Evolutionary conservation across 2,329 filamentous ascomycete genomes (phyloP).

Genomic region (Xylaria sp.): DNA sequence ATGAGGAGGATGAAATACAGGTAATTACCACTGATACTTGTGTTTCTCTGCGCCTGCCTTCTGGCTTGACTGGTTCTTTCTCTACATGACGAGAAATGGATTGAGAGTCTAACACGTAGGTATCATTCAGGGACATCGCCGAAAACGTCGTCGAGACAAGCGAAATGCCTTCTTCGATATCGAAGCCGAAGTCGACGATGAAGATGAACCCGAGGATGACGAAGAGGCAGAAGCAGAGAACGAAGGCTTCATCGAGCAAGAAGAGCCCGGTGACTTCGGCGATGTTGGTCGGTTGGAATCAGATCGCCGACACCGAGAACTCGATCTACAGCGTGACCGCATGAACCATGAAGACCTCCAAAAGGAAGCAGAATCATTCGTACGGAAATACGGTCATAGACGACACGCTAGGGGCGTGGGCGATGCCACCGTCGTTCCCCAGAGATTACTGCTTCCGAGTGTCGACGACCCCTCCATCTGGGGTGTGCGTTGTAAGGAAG

Average conservation of each 20-base stretch:
- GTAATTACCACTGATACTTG: slow-evolving; percentile 46
- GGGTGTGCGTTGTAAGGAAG: slow-evolving; percentile 90
- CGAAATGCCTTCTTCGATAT: slow-evolving; percentile 94
- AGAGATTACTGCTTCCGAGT: slow-evolving; percentile 84
- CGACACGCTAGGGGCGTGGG: slow-evolving; percentile 67
- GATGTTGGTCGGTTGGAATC: slow-evolving; percentile 82
- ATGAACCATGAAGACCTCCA: slow-evolving; percentile 90
- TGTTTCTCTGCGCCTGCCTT: too few relatives aligned
- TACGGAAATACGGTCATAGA: slow-evolving; percentile 85
- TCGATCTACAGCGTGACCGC: slow-evolving; percentile 89
- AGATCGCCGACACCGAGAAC: slow-evolving; percentile 89
- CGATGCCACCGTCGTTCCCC: slow-evolving; percentile 80
- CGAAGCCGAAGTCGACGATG: slow-evolving; percentile 97
- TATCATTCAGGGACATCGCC: slow-evolving; percentile 63
- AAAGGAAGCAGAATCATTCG: slow-evolving; percentile 85
- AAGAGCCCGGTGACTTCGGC: slow-evolving; percentile 86
- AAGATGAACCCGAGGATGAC: slow-evolving; percentile 85
- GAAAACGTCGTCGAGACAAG: slow-evolving; percentile 79
- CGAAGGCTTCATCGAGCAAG: slow-evolving; percentile 85
- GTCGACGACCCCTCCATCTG: slow-evolving; percentile 97
- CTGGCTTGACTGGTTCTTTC: slow-evolving; percentile 17
- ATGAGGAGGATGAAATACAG: slow-evolving; percentile 71
- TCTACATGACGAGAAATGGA: too few relatives aligned
- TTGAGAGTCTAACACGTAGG: slow-evolving; percentile 6
- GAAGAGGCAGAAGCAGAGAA: slow-evolving; percentile 92